Evolutionary conservation across 345 rosid genomes (phyloP), one percentile per base, ranked within the genome.

Genomic region (Mercurialis annua): DNA sequence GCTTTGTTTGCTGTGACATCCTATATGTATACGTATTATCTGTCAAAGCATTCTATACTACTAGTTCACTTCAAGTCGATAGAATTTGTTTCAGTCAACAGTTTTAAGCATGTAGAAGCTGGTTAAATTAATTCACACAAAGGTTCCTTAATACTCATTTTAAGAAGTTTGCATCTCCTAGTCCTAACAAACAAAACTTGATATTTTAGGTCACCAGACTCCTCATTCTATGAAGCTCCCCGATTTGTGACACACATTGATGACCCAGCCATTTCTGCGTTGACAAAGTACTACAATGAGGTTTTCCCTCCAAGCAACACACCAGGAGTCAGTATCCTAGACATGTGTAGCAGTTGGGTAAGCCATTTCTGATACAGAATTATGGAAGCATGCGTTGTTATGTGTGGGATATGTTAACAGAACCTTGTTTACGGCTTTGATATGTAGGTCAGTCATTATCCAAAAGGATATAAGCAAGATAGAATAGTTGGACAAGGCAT

Each of bases 341-440:
- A 93, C 75, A 85, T 87, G 86, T 93, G 92, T 78, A 86, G 98
- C 81, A 90, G 97, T 84, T 90, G 97, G 97, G 97, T 90, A 76
- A 55, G 90, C 46, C 15, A 43, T 46, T 55, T 62, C 42, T 44
- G 29, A 57, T 58, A n/a, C n/a, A n/a, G n/a, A n/a, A n/a, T n/a
- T n/a, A 10, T 58, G 34, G 29, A 21, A 44, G 51, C 38, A 24
- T 11, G 47, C 43, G 27, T 10, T 31, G 7, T 44, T 30, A 21
- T 44, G 0, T 2, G 36, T 64, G 74, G 42, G 33, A 56, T 46
- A 26, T 30, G 23, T 61, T 50, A 16, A 59, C 60, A 50, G 9
- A 58, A 51, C 18, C 47, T 34, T 27, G 27, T 24, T 62, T 30
- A 58, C 26, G 38, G 40, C 16, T 57, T 65, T 56, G 53, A 10